phyloP scores from a whole-genome alignment of 2,329 filamentous ascomycete species.

The Daldinia sp. region DNA sequence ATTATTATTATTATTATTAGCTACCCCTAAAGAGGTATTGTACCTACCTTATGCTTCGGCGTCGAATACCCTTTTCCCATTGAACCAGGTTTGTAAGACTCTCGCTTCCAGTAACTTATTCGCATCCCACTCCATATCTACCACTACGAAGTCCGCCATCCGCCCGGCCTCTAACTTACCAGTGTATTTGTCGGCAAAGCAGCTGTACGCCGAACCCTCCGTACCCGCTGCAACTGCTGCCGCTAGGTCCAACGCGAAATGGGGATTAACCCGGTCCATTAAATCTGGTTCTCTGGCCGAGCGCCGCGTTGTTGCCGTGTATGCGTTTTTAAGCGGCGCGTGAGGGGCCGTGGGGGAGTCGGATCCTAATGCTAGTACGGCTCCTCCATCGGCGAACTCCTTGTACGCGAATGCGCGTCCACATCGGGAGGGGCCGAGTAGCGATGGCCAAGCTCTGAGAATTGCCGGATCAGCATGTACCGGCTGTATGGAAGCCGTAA shows the following conservation, averaged over 20 bases:
- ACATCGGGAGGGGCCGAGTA: slow-evolving; percentile 63
- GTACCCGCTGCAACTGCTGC: slow-evolving; percentile 54
- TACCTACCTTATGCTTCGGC: slow-evolving; percentile 19
- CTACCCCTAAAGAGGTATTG: background rate
- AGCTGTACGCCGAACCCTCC: slow-evolving; percentile 54
- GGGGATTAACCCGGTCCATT: slow-evolving; percentile 50
- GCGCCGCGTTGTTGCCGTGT: slow-evolving; percentile 55
- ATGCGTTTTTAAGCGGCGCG: slow-evolving; percentile 53
- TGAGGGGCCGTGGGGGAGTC: slow-evolving; percentile 58
- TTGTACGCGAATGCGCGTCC: slow-evolving; percentile 69
- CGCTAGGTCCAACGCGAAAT: slow-evolving; percentile 52
- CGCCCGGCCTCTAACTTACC: slow-evolving; percentile 55
- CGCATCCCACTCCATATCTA: slow-evolving; percentile 53
- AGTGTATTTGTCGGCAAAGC: slow-evolving; percentile 53
- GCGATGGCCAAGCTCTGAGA: slow-evolving; percentile 65
- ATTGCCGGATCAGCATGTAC: slow-evolving; percentile 69
- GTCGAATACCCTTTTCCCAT: slow-evolving; percentile 49
- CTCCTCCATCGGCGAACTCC: slow-evolving; percentile 61
- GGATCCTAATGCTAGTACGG: slow-evolving; percentile 54
- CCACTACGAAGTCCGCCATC: slow-evolving; percentile 57
- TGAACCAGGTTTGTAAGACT: slow-evolving; percentile 54
- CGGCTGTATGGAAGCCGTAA: slow-evolving; percentile 67
- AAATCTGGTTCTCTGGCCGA: slow-evolving; percentile 51
- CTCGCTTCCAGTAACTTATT: slow-evolving; percentile 51
- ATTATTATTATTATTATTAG: background rate